A percentile compares a stretch with the other conserved stretches of the same genome.
Evolutionary conservation across 1,139 yeast species (phyloP).

Genomic region (Yamadazyma epiphylla): DNA sequence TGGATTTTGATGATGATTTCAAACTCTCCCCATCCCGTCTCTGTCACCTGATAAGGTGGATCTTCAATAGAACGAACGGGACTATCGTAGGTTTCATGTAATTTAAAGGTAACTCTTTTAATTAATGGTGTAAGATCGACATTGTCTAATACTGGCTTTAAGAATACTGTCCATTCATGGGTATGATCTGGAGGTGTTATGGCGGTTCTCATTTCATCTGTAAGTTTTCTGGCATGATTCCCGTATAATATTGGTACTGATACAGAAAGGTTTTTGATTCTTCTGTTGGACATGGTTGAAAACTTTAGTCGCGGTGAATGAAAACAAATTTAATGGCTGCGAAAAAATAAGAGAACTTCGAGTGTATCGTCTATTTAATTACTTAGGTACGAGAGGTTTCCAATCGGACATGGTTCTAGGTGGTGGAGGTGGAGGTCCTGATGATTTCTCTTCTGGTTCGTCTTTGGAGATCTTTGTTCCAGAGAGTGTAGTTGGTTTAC

Average conservation of each 20-base stretch:
- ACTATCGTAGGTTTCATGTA: slow-evolving; percentile 90
- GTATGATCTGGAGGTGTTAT: slow-evolving; percentile 88
- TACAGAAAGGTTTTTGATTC: slow-evolving; percentile 67
- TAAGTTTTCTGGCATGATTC: slow-evolving; percentile 73
- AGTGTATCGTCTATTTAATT: too few species aligned
- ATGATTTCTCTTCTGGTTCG: slow-evolving; percentile 2
- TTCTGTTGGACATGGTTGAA: too few species aligned
- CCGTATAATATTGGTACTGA: slow-evolving; percentile 88
- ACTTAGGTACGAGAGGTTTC: slow-evolving; percentile 56
- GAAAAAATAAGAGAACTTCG: too few species aligned
- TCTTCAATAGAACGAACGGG: slow-evolving; percentile 78
- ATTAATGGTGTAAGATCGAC: slow-evolving; percentile 75
- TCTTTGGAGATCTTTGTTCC: slow-evolving; percentile 3
- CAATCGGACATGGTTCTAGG: slow-evolving; percentile 45
- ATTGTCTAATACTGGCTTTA: slow-evolving; percentile 77
- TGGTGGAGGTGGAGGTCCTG: slow-evolving; percentile 27
- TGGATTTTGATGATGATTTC: slow-evolving; percentile 86
- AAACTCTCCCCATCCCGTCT: slow-evolving; percentile 99
- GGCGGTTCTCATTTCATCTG: slow-evolving; percentile 56
- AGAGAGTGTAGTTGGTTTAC: slow-evolving; percentile 12
- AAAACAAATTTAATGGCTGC: too few species aligned
- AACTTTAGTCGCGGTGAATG: too few species aligned
- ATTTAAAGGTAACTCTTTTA: slow-evolving; percentile 87
- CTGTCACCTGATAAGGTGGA: slow-evolving; percentile 94
- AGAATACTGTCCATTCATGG: slow-evolving; percentile 93